These are phyloP conservation scores for Cyberlindnera xylosilytica DNA, from an alignment of 805 yeast species.

Conservation along the genomic window DNA sequence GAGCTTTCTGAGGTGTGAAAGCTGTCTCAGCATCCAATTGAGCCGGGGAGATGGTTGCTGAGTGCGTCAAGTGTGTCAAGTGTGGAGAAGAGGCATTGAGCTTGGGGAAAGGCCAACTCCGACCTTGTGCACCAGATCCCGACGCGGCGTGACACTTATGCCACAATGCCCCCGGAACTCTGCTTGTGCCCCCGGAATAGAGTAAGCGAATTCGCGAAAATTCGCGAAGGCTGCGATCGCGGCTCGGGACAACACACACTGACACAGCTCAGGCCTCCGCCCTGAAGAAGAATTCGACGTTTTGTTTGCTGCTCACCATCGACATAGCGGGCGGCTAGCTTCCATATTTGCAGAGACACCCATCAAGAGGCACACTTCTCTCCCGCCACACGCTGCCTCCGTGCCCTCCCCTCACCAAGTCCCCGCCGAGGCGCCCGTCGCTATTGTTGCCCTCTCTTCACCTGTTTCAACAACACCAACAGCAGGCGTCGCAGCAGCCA, in stretches of 20 bases:
- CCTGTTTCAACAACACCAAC: background rate
- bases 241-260: background rate
- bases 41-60: background rate
- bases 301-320: background rate
- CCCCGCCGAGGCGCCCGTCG: no score
- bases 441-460: background rate
- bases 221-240: background rate
- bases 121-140: background rate
- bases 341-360: background rate
- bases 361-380: background rate
- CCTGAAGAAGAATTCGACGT: background rate
- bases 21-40: slow-evolving; percentile 1
- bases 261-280: background rate
- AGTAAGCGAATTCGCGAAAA: no score
- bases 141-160: background rate
- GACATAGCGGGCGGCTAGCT: background rate
- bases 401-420: background rate
- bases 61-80: background rate
- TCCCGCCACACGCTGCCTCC: background rate
- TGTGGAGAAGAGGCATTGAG: background rate
- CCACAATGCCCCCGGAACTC: background rate
- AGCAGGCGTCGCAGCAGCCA: background rate
- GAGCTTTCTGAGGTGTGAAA: background rate
- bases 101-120: no score
- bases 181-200: no score